These are phyloP conservation scores for Dictyostelium intermedium DNA, from an alignment of 78 protist species.

Conservation along the genomic window DNA sequence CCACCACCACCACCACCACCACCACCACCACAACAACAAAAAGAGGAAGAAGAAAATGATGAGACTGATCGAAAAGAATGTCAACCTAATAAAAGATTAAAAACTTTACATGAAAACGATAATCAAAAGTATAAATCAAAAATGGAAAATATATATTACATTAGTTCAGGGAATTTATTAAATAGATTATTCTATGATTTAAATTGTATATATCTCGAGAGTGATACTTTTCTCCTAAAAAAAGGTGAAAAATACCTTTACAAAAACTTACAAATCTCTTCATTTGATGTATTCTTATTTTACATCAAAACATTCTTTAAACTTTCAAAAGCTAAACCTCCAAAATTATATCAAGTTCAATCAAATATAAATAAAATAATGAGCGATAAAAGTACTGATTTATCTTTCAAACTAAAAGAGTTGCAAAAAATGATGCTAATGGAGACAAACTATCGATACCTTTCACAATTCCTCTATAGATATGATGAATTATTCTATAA, in stretches of 20 bases:
- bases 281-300: not conserved
- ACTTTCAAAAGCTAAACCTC: not conserved
- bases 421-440: not conserved
- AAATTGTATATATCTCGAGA: not conserved
- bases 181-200: not conserved
- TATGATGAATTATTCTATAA: not conserved
- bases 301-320: not conserved
- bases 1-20: not conserved
- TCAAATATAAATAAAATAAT: not conserved
- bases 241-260: not conserved
- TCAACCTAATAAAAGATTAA: not conserved
- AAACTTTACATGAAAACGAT: not conserved
- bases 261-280: not conserved
- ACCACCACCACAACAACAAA: not conserved
- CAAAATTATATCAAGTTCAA: not conserved
- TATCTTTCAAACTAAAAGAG: not conserved
- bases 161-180: not conserved
- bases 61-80: no score
- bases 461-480: not conserved
- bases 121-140: not conserved
- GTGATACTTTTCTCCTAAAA: not conserved
- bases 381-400: not conserved
- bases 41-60: not conserved
- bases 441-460: not conserved
- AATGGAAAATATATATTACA: not conserved